phyloP scores from a whole-genome alignment of 768 basidiomycete species.

The Candolleomyces efflorescens region DNA sequence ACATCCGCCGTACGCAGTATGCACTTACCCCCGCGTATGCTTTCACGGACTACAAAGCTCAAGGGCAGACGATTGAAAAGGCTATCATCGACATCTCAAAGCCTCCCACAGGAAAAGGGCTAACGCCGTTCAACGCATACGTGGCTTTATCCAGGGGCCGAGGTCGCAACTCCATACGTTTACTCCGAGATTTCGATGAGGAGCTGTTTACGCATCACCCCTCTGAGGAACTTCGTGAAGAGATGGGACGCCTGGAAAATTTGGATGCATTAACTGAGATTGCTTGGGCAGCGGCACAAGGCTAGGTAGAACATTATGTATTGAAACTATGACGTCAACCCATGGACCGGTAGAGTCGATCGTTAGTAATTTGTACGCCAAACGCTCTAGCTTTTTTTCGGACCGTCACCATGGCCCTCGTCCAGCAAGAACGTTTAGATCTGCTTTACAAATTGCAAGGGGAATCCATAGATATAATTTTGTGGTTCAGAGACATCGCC shows the following conservation, averaged over 20 bases:
- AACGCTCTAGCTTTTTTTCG: no score
- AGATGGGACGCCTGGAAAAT: background rate
- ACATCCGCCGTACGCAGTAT: slow-evolving; percentile 20
- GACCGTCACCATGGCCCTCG: no score
- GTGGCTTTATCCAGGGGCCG: slow-evolving; percentile 16
- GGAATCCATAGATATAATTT: no score
- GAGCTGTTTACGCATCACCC: background rate
- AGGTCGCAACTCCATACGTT: background rate
- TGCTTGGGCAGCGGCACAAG: no score
- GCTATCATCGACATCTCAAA: slow-evolving; percentile 31
- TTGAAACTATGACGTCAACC: no score
- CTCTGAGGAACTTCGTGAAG: background rate
- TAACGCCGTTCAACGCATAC: slow-evolving; percentile 28
- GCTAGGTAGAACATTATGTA: no score
- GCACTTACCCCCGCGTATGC: slow-evolving; percentile 32
- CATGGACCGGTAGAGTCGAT: no score
- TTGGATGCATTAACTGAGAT: no score
- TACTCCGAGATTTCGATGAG: background rate
- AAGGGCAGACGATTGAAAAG: slow-evolving; percentile 33
- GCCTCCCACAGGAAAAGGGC: slow-evolving; percentile 15
- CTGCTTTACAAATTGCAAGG: no score
- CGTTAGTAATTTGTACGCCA: no score
- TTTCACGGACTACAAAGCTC: slow-evolving; percentile 37
- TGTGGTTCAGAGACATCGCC: no score
- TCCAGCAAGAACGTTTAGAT: no score